phyloP scores from a whole-genome alignment of 768 basidiomycete genomes.

The Trametes villosa region DNA sequence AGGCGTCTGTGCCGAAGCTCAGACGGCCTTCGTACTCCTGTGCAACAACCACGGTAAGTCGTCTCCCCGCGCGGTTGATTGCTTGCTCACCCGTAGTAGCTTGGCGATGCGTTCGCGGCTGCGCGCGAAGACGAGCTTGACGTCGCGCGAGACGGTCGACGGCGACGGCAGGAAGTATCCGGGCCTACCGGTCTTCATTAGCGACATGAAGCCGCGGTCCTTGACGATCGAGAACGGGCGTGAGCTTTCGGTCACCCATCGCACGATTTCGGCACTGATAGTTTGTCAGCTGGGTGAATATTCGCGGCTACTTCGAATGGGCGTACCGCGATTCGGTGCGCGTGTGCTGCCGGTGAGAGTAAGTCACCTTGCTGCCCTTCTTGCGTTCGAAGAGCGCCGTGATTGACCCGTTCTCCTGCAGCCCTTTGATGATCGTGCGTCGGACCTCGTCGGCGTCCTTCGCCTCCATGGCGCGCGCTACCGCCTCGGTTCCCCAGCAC shows the following conservation, averaged over 20 bases:
- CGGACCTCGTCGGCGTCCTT: too few species aligned
- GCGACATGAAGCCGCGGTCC: slow-evolving; percentile 36
- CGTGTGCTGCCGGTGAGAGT: slow-evolving; percentile 35
- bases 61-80: too few species aligned
- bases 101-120: slow-evolving; percentile 30
- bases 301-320: too few species aligned
- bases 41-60: too few species aligned
- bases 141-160: slow-evolving; percentile 39
- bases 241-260: slow-evolving; percentile 40
- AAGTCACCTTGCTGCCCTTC: slow-evolving; percentile 34
- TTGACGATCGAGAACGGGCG: slow-evolving; percentile 41
- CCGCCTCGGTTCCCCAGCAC: too few species aligned
- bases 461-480: too few species aligned
- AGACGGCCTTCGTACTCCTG: too few species aligned
- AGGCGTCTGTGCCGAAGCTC: too few species aligned
- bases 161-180: slow-evolving; percentile 39
- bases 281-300: not conserved
- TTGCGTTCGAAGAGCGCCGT: slow-evolving; percentile 33
- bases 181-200: slow-evolving; percentile 42
- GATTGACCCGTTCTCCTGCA: slow-evolving; percentile 24
- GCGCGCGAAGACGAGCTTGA: slow-evolving; percentile 34
- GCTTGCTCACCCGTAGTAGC: slow-evolving; percentile 19
- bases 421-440: too few species aligned
- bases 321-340: slow-evolving; percentile 22
- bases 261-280: slow-evolving; percentile 37